Conservation (phyloP, 768 basidiomycete genomes). For the Tylopilus sp. region DNA sequence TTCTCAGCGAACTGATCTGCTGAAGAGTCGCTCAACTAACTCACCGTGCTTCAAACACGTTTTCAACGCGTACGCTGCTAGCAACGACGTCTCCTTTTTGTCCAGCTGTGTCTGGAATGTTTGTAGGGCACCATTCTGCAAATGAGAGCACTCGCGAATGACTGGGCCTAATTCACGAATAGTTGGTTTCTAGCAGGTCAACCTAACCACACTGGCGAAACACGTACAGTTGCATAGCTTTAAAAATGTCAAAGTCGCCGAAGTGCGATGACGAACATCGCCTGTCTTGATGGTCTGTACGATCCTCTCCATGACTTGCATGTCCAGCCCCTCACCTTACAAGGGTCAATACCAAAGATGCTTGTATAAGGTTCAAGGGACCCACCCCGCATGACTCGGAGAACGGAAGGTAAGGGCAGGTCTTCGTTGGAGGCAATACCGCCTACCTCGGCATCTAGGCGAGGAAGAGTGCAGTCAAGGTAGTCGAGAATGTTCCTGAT, state of each 20-base stretch:
- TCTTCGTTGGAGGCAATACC: neutral
- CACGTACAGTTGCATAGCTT: slow-evolving; percentile 8
- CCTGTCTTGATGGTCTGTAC: neutral
- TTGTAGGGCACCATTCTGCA: neutral
- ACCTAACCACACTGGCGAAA: neutral
- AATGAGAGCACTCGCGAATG: neutral
- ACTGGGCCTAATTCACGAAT: neutral
- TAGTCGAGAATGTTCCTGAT: slow-evolving; percentile 1
- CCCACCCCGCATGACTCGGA: neutral
- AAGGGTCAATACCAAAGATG: neutral
- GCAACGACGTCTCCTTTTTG: neutral
- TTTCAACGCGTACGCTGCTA: slow-evolving; percentile 10
- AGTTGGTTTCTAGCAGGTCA: neutral
- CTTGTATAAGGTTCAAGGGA: too few relatives aligned
- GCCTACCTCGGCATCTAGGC: slow-evolving; percentile 1
- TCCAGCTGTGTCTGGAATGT: neutral
- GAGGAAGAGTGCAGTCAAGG: slow-evolving; percentile 2
- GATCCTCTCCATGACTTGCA: neutral
- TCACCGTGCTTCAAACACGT: slow-evolving; percentile 1
- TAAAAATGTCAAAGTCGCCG: slow-evolving; percentile 5
- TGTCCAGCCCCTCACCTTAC: neutral
- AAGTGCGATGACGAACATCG: neutral
- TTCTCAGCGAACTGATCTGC: neutral
- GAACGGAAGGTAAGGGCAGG: neutral
- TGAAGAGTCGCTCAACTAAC: neutral